phyloP scores from a whole-genome alignment of 495 filamentous ascomycete species.

The Patellaria atrata region DNA sequence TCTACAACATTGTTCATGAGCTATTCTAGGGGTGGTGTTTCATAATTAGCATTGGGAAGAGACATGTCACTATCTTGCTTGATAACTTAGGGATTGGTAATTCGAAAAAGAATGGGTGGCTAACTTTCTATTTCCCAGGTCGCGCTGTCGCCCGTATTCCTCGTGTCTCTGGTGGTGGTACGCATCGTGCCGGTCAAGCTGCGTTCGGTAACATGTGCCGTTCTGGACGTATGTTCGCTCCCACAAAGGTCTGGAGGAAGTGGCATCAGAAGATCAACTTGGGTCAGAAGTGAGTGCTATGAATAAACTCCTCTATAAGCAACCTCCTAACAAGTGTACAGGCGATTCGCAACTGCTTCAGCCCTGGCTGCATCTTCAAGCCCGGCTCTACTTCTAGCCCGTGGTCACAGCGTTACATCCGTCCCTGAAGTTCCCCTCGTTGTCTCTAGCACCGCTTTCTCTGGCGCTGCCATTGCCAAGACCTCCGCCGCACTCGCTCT shows the following conservation, averaged over 20 bases:
- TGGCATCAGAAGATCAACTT: slow-evolving; percentile 99
- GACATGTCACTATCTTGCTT: too few species aligned
- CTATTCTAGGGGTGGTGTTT: too few species aligned
- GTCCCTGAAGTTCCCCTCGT: slow-evolving; percentile 96
- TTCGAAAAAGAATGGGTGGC: slow-evolving; percentile 7
- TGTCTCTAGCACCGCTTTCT: slow-evolving; percentile 76
- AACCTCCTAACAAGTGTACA: slow-evolving; percentile 21
- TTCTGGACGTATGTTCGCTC: slow-evolving; percentile 99
- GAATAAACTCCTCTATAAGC: neutral
- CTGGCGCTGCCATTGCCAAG: slow-evolving; percentile 61
- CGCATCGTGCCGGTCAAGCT: slow-evolving; percentile 98
- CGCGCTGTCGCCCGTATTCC: slow-evolving; percentile 99
- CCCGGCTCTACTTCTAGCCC: slow-evolving; percentile 84
- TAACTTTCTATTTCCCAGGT: slow-evolving; percentile 43
- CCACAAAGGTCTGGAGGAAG: slow-evolving; percentile 99
- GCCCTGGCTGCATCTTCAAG: slow-evolving; percentile 92
- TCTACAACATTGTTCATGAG: too few species aligned
- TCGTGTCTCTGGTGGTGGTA: slow-evolving; percentile 99
- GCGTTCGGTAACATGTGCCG: slow-evolving; percentile 99
- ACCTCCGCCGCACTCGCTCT: slow-evolving; percentile 77
- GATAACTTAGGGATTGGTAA: too few species aligned
- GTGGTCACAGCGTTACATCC: slow-evolving; percentile 84
- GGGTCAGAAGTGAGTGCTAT: slow-evolving; percentile 63
- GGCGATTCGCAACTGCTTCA: slow-evolving; percentile 93
- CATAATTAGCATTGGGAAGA: too few species aligned